phyloP scores from a whole-genome alignment of 2,329 filamentous ascomycete genomes.

The Decorospora gaudefroyi region DNA sequence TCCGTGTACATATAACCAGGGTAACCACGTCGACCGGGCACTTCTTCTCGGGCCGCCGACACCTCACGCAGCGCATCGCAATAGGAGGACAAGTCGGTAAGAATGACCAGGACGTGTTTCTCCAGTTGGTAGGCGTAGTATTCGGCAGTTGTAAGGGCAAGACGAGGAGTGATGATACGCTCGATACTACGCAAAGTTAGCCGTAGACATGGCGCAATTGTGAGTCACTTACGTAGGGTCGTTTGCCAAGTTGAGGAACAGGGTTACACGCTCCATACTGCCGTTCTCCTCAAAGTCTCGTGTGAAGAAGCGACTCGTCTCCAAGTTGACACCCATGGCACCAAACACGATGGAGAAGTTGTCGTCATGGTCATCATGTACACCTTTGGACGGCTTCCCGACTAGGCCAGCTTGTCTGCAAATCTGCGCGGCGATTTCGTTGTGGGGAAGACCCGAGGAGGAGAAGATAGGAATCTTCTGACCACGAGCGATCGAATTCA shows the following conservation, averaged over 20 bases:
- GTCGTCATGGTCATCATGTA: conserved; percentile 95
- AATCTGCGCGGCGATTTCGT: conserved; percentile 99
- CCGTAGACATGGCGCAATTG: not conserved
- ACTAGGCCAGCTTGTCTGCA: conserved; percentile 96
- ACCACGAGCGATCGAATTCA: conserved; percentile 90
- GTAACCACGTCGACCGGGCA: conserved; percentile 97
- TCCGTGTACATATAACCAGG: conserved; percentile 99
- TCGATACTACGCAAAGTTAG: conserved; percentile 71
- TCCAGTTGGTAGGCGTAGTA: conserved; percentile 99
- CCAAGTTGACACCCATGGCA: conserved; percentile 99
- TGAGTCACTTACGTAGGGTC: conserved; percentile 80
- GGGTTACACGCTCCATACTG: conserved; percentile 92
- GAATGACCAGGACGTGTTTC: conserved; percentile 98
- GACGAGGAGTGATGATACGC: conserved; percentile 98
- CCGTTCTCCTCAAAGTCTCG: conserved; percentile 99
- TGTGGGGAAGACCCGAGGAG: conserved; percentile 95
- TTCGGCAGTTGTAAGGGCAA: conserved; percentile 95
- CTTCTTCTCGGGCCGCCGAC: conserved; percentile 96
- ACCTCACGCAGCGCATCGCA: conserved; percentile 99
- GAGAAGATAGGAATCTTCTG: conserved; percentile 99
- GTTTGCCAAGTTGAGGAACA: conserved; percentile 99
- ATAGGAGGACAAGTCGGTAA: conserved; percentile 97
- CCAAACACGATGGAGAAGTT: conserved; percentile 99
- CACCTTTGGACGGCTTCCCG: conserved; percentile 88
- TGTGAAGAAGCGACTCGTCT: conserved; percentile 97